Evolutionary conservation across 352 stramenopile genomes (phyloP), one percentile per base, ranked within the genome.

Genomic region (Globisporangium irregulare): DNA sequence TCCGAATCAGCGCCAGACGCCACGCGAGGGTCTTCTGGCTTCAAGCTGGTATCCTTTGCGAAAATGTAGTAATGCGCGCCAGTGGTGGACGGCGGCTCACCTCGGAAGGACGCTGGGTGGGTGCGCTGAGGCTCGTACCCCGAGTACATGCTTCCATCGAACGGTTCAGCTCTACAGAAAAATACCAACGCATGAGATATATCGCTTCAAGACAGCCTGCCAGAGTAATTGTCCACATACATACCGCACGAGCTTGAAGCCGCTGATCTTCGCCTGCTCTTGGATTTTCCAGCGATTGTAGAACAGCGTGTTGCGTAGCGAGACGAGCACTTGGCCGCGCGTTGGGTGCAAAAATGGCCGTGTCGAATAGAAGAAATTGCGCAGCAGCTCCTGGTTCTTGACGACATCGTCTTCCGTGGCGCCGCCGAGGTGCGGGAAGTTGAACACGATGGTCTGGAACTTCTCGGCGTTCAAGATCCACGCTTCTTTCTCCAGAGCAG

Each of bases 261-360:
- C 89, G 59, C 81, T 90, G 27, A 67, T 64, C 22, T 69, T 68
- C 2, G 86, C 89, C 54, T 94, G 86, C 7, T 86, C 82, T 46
- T 90, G 73, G 38, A 96, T 84, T 34, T 87, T 74, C 89, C 89
- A 96, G 51, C 86, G 82, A 65, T 94, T 92, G 76, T 95, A 95
- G 62, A 95, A 96, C 9, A 84, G 65, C 14, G 82, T 95, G 60
- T 92, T 86, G 25, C 87, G 84, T 25, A 95, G 70, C 18, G 89
- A 76, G 1, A 96, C 86, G 1, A 92, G 75, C 62, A 91, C 84
- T 72, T 92, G 80, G 7, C 86, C 84, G 22, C 79, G 78, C 9
- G 68, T 83, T 15, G 78, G 75, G 46, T 93, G 77, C 64, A 95
- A 34, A 64, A 84, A 91, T 58, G 66, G 54, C 4, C 81, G 78